Base-by-base conservation (phyloP, 2,329 filamentous ascomycete genomes). In the Penicillium fuscoglaucum region DNA sequence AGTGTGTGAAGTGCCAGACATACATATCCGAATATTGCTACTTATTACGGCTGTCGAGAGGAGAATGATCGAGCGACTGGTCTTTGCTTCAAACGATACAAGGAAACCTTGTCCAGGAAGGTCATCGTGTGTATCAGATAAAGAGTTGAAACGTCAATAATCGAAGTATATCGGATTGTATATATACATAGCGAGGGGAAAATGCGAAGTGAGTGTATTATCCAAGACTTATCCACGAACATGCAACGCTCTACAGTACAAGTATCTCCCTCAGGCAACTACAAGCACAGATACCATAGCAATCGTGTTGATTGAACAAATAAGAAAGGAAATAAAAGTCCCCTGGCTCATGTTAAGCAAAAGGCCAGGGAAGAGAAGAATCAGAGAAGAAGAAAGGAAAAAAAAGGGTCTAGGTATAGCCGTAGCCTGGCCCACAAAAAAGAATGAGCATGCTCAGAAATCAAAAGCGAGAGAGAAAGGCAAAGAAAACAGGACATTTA, bases 281-380 rank as follows among this genome's bases (percentile, higher is more conserved):
- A 71, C 64, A 62, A 66, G 67, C 66, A 69, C 64, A 71, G 70
- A 66, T 72, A 72, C 72, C 71, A 68, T 71, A 58, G 63, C 68
- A 69, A 67, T 67, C 70, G 65, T 66, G 62, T 61, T 61, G 66
- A 62, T 62, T 62, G 64, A 62, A 56, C 50, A 52, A 60, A 50
- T 58, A 54, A 54, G 55, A 63, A 64, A 61, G 46, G 50, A 58
- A 58, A 54, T 48, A 54, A 58, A 48, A 28, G 43, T 19, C n/a
- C 35, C 29, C 35, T n/a, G 43, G 43, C 24, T 24, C 44, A 24
- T 35, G 47, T 52, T 37, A 45, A 47, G 51, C 33, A 55, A 35
- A 48, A 48, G 37, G 29, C 29, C 50, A 7, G 29, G 5, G 35
- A 26, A 12, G 50, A 58, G 40, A 35, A 58, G 51, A 55, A 61